Percentiles rank a stretch among this genome's conserved stretches.
Conservation (phyloP, 192 early-diverging fungal genomes). For the Backusella luteola region DNA sequence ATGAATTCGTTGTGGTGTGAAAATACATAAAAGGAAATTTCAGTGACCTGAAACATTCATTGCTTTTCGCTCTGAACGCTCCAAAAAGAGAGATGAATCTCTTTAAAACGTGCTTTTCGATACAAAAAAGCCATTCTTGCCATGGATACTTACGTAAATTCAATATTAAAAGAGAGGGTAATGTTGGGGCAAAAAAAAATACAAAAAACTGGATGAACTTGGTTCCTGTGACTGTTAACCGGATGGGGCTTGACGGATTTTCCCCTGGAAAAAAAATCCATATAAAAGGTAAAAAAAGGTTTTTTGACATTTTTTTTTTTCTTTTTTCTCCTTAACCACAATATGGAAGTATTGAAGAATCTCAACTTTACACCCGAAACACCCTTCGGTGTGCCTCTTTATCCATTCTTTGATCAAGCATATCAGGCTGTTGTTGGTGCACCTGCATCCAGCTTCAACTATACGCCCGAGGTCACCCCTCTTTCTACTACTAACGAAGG, state of each 20-base stretch:
- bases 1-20: not conserved
- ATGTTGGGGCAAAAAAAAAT: not conserved
- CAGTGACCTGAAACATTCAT: not conserved
- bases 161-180: not conserved
- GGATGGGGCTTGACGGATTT: not conserved
- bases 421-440: slow-evolving; percentile 45
- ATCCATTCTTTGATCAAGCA: slow-evolving; percentile 47
- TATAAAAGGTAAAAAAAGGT: not conserved
- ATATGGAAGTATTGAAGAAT: slow-evolving; percentile 36
- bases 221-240: not conserved
- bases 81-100: not conserved
- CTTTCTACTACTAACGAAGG: slow-evolving; percentile 45
- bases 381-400: slow-evolving; percentile 56
- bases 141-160: not conserved
- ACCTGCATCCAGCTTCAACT: slow-evolving; percentile 44
- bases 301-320: slow-evolving; percentile 13
- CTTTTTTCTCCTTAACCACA: slow-evolving; percentile 5
- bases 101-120: not conserved
- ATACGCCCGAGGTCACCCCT: slow-evolving; percentile 47
- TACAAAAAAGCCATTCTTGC: too few species aligned
- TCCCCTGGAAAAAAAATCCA: not conserved
- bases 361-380: slow-evolving; percentile 47
- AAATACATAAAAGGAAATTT: not conserved
- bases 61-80: not conserved
- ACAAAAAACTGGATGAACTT: not conserved